Evolutionary conservation across 1,139 yeast species (phyloP).

Genomic region (Hanseniaspora gamundiae): DNA sequence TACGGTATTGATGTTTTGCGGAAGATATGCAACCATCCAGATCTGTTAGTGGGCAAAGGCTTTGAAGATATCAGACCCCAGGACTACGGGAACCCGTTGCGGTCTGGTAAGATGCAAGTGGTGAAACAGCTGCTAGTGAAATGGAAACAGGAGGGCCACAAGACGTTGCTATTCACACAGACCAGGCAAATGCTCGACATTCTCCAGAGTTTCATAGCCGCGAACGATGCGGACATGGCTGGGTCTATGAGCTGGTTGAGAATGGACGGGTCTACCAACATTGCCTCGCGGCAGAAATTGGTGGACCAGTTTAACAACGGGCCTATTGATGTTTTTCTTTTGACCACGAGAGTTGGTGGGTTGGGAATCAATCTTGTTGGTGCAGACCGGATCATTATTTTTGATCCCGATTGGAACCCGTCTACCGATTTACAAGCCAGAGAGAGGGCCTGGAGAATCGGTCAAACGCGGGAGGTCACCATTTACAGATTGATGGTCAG

Average conservation of each 20-base stretch:
- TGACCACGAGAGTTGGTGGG: constrained; percentile 94
- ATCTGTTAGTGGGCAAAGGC: constrained; percentile 40
- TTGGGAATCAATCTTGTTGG: constrained; percentile 90
- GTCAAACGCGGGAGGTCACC: constrained; percentile 88
- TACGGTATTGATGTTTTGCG: constrained; percentile 85
- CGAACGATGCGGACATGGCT: constrained; percentile 30
- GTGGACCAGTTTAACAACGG: constrained; percentile 73
- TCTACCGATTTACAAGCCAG: constrained; percentile 95
- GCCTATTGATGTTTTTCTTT: constrained; percentile 46
- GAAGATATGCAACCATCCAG: constrained; percentile 71
- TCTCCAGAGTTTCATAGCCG: constrained; percentile 49
- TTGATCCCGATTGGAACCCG: constrained; percentile 98
- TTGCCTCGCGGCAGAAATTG: constrained; percentile 57
- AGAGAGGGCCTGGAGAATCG: constrained; percentile 94
- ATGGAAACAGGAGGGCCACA: constrained; percentile 71
- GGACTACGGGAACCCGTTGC: constrained; percentile 49
- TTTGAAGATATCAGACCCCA: constrained; percentile 35
- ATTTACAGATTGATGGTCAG: constrained; percentile 88
- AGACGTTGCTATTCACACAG: constrained; percentile 76
- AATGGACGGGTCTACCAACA: constrained; percentile 93
- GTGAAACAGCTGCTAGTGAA: constrained; percentile 59
- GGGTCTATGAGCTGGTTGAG: constrained; percentile 44
- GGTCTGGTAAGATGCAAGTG: constrained; percentile 89
- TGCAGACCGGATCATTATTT: constrained; percentile 87
- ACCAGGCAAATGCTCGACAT: constrained; percentile 91